Percentiles rank a stretch among this genome's conserved stretches.
Evolutionary conservation across 1,284 basidiomycete species (phyloP).

Genomic region (Heterobasidion occidentale): DNA sequence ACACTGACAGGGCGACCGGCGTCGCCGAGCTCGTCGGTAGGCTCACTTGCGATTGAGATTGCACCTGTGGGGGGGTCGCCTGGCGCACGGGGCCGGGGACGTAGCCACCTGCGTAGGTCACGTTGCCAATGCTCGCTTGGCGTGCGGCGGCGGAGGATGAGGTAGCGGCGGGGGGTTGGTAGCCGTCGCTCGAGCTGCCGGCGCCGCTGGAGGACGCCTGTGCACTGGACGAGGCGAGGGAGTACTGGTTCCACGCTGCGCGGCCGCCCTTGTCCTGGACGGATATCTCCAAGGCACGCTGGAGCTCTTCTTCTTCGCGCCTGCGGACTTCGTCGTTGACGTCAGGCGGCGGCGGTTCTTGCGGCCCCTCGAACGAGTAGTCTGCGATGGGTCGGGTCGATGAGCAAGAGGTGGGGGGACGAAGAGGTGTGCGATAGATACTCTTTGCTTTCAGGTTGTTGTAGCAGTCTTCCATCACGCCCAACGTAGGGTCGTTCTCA

Average conservation of each 20-base stretch:
- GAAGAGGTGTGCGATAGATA: conserved; percentile 25
- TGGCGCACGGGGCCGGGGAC: conserved; percentile 17
- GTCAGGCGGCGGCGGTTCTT: conserved; percentile 59
- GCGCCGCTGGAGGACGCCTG: conserved; percentile 28
- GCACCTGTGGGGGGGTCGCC: conserved; percentile 13
- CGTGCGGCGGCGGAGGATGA: conserved; percentile 17
- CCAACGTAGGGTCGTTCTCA: conserved; percentile 72
- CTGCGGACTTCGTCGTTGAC: conserved; percentile 76
- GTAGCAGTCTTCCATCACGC: conserved; percentile 89
- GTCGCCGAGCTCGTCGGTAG: conserved; percentile 23
- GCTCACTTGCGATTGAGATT: conserved; percentile 15
- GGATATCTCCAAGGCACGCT: conserved; percentile 83
- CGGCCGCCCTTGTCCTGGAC: conserved; percentile 84
- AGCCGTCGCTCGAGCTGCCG: conserved; percentile 28
- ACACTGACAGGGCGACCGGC: conserved; percentile 17
- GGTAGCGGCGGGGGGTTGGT: conserved; percentile 13
- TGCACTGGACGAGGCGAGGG: conserved; percentile 26
- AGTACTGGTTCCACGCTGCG: conserved; percentile 37
- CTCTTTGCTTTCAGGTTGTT: conserved; percentile 79
- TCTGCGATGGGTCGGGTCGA: conserved; percentile 28
- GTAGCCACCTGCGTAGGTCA: conserved; percentile 20
- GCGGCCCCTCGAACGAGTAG: conserved; percentile 61
- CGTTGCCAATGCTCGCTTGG: conserved; percentile 9
- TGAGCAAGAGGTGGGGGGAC: background rate
- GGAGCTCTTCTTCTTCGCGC: conserved; percentile 88